Evolutionary conservation across 352 stramenopile species (phyloP), one percentile per base, ranked within the genome.

Genomic region (Globisporangium cylindrosporum): DNA sequence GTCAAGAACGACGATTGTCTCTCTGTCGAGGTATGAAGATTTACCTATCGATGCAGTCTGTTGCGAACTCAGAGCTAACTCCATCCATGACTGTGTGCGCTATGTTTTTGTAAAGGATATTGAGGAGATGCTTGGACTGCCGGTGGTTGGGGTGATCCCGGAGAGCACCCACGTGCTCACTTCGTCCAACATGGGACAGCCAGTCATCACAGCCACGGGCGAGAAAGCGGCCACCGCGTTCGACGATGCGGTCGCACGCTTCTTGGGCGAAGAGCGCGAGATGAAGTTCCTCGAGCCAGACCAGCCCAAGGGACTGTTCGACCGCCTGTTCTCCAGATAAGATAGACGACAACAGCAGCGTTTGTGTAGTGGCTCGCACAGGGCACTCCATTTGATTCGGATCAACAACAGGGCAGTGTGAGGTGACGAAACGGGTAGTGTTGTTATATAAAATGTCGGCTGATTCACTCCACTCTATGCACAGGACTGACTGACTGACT

Each of bases 111-210:
- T 57, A 29, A 48, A 90, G 76, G 87, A 98, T 71, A 98, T 98
- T 75, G 86, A 98, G 72, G 93, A 98, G 69, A 95, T 98, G 75
- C 78, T 98, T 29, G 93, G 91, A 0, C 71, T 98, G 59, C 82
- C 85, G 15, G 86, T 98, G 38, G 80, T 97, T 36, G 93, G 93
- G 6, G 90, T 98, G 43, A 94, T 98, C 59, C 93, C 93, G 0
- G 92, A 98, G 76, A 95, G 83, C 54, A 81, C 88, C 27, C 86
- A 94, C 66, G 91, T 98, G 32, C 78, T 98, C 29, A 97, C 91
- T 62, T 96, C 91, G 51, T 98, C 93, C 32, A 98, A 98, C 73
- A 89, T 97, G 76, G 93, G 93, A 24, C 92, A 95, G 69, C 93
- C 93, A 4, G 91, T 98, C 36, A 98, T 98, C 73, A 87, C 77